These are phyloP conservation scores for Centella asiatica DNA, from an alignment of 129 eudicot genomes.

Conservation along the genomic window DNA sequence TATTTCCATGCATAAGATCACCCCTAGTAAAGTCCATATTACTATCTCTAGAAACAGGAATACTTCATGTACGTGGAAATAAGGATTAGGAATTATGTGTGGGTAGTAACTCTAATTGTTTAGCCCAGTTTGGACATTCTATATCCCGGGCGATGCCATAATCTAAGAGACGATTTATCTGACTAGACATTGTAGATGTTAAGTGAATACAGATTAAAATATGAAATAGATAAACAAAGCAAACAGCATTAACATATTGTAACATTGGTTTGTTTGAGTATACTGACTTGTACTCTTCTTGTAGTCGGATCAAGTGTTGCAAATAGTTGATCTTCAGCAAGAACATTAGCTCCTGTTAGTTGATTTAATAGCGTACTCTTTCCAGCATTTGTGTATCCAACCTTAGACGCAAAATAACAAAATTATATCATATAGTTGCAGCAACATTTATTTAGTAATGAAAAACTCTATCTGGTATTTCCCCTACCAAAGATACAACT, in stretches of 20 bases:
- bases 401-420: constrained; percentile 30
- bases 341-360: constrained; percentile 92
- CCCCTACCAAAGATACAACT: constrained; percentile 81
- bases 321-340: constrained; percentile 87
- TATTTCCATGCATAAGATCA: no score
- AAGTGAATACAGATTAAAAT: no score
- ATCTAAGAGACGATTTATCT: not conserved
- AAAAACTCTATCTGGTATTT: not conserved
- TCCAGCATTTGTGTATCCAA: constrained; percentile 98
- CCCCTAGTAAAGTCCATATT: no score
- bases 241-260: not conserved
- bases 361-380: constrained; percentile 83
- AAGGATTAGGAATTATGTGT: not conserved
- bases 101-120: not conserved
- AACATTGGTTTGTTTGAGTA: not conserved
- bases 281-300: constrained; percentile 79
- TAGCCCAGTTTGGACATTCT: no score
- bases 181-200: no score
- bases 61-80: not conserved
- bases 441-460: not conserved
- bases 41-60: not conserved
- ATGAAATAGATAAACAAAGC: not conserved
- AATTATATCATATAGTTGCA: not conserved
- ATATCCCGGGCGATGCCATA: not conserved
- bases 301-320: constrained; percentile 99